Evolutionary conservation across 2,329 filamentous ascomycete species (phyloP).

Genomic region (Venturia aucupariae): DNA sequence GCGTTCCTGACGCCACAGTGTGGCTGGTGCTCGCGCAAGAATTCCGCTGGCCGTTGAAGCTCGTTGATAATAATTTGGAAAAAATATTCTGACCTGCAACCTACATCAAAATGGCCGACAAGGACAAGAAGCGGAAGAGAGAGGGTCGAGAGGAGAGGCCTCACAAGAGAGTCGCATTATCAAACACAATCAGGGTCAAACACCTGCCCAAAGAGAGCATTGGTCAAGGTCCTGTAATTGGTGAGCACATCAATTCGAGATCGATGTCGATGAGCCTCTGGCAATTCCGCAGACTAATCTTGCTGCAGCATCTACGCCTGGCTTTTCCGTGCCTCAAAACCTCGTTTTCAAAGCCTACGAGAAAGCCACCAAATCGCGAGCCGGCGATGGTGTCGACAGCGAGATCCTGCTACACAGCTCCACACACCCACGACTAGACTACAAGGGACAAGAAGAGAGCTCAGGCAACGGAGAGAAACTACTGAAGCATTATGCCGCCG

Average conservation of each 20-base stretch:
- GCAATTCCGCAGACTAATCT: no score
- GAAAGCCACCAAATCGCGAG: constrained; percentile 20
- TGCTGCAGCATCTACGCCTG: constrained; percentile 26
- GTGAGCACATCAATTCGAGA: no score
- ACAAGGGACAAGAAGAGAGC: constrained; percentile 43
- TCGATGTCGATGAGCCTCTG: no score
- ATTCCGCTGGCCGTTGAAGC: no score
- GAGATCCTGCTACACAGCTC: constrained; percentile 47
- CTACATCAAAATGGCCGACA: constrained; percentile 20
- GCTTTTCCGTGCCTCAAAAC: constrained; percentile 30
- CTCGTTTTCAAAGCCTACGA: constrained; percentile 43
- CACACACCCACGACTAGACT: constrained; percentile 51
- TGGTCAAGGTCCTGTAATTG: constrained; percentile 23
- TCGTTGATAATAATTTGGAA: no score
- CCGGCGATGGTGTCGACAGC: neutral
- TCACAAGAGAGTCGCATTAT: constrained; percentile 17
- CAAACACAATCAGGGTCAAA: neutral
- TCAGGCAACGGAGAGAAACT: constrained; percentile 38
- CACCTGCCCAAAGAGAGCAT: constrained; percentile 31
- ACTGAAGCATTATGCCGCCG: constrained; percentile 51
- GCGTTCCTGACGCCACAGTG: neutral
- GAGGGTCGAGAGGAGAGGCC: neutral
- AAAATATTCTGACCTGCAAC: neutral
- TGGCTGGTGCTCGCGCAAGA: neutral
- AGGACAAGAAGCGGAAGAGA: constrained; percentile 8